Percentiles rank a stretch among this genome's conserved stretches.
phyloP scores from a whole-genome alignment of 2,329 filamentous ascomycete species.

The Seiridium cupressi region DNA sequence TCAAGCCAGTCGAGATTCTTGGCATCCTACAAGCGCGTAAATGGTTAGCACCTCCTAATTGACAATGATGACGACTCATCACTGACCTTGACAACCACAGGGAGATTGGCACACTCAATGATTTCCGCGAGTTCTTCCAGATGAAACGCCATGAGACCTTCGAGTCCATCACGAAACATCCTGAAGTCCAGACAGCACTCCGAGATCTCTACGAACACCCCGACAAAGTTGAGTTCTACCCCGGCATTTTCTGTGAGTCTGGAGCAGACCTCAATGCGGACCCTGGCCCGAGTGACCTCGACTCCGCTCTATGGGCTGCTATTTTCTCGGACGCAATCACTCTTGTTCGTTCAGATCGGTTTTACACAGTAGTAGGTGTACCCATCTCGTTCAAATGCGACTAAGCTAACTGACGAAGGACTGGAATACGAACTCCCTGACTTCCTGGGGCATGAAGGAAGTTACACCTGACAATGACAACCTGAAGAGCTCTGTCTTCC shows the following conservation, averaged over 20 bases:
- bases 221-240: constrained; percentile 68
- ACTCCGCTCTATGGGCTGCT: constrained; percentile 52
- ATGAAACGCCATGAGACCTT: too few relatives aligned
- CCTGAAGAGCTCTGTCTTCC: constrained; percentile 41
- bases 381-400: too few relatives aligned
- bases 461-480: constrained; percentile 20
- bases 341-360: constrained; percentile 57
- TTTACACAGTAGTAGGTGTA: constrained; percentile 36
- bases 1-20: too few relatives aligned
- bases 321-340: constrained; percentile 60
- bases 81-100: too few relatives aligned
- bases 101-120: too few relatives aligned
- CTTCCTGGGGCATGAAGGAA: too few relatives aligned
- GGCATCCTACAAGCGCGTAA: too few relatives aligned
- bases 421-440: too few relatives aligned
- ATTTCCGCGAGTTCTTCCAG: too few relatives aligned
- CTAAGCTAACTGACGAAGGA: too few relatives aligned
- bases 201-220: constrained; percentile 55
- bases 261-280: constrained; percentile 7
- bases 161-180: neutral
- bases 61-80: too few relatives aligned
- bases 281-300: constrained; percentile 42
- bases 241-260: constrained; percentile 43
- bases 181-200: neutral
- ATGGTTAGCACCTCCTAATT: too few relatives aligned